A percentile compares a stretch with the other conserved stretches of the same genome.
These are phyloP conservation scores for Phytophthora brassicae DNA, from an alignment of 352 stramenopile genomes.

Conservation along the genomic window DNA sequence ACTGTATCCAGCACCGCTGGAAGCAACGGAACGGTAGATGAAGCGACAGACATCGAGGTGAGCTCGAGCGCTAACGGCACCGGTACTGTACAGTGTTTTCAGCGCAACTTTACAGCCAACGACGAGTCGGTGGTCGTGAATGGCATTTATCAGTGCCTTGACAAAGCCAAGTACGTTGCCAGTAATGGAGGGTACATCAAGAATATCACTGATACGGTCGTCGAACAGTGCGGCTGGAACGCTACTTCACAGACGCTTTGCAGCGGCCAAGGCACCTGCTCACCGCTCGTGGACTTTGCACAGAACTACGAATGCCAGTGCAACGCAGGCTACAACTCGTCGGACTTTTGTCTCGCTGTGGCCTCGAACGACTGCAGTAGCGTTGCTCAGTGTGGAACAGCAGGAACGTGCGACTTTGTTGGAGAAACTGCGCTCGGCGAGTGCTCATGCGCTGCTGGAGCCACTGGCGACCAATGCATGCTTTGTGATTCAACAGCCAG, in stretches of 20 bases:
- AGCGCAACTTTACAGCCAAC: conserved; percentile 60
- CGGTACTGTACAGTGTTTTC: conserved; percentile 70
- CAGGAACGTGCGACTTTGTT: conserved; percentile 49
- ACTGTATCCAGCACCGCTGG: conserved; percentile 28
- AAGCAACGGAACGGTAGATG: conserved; percentile 27
- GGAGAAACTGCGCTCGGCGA: conserved; percentile 31
- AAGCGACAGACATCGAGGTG: conserved; percentile 18
- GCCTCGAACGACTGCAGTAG: conserved; percentile 76
- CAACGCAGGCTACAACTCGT: conserved; percentile 66
- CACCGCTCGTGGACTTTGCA: conserved; percentile 51
- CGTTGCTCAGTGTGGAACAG: conserved; percentile 63
- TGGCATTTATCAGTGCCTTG: conserved; percentile 78
- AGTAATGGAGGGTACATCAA: conserved; percentile 60
- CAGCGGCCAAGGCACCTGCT: conserved; percentile 71
- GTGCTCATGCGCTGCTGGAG: conserved; percentile 54
- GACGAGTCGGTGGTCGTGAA: conserved; percentile 49
- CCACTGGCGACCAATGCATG: conserved; percentile 65
- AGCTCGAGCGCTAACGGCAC: conserved; percentile 21
- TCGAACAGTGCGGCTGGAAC: conserved; percentile 56
- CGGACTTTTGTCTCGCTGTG: conserved; percentile 50
- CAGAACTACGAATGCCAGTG: conserved; percentile 78
- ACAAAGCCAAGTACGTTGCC: conserved; percentile 60
- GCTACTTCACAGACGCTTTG: conserved; percentile 50
- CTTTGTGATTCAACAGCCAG: conserved; percentile 47
- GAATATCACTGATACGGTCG: conserved; percentile 62